Evolutionary conservation across 108 stramenopile genomes (phyloP).

Genomic region (Discostella stelligeroides): DNA sequence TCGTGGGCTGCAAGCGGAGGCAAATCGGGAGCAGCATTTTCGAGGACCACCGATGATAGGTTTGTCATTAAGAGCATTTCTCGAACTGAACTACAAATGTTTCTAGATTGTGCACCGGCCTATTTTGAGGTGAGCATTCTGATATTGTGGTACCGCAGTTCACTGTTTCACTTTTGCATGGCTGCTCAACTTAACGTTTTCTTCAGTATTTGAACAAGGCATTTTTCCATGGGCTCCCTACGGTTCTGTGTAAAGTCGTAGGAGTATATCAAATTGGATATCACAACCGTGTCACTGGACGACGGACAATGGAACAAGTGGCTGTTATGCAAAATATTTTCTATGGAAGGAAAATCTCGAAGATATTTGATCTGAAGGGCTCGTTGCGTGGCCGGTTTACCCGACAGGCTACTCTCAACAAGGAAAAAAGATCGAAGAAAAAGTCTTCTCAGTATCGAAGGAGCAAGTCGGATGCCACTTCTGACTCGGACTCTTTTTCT

Average conservation of each 20-base stretch:
- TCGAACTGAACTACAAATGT: constrained; percentile 97
- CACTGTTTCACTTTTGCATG: too few relatives aligned
- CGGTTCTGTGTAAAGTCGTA: constrained; percentile 95
- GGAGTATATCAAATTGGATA: constrained; percentile 97
- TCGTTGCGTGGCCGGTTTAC: constrained; percentile 92
- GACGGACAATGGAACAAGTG: constrained; percentile 94
- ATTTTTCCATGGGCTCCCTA: constrained; percentile 93
- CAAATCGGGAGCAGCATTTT: constrained; percentile 90
- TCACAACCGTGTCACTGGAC: constrained; percentile 93
- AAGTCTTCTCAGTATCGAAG: constrained; percentile 32
- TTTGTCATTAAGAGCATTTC: constrained; percentile 96
- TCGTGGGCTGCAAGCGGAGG: constrained; percentile 93
- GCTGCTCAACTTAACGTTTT: neutral
- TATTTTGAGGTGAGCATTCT: constrained; percentile 84
- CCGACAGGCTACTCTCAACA: constrained; percentile 54
- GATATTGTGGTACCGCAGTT: neutral
- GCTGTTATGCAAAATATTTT: constrained; percentile 93
- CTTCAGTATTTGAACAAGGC: constrained; percentile 87
- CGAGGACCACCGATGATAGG: constrained; percentile 80
- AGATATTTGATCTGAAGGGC: constrained; percentile 95
- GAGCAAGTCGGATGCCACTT: constrained; percentile 46
- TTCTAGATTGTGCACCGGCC: constrained; percentile 94
- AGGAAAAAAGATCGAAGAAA: constrained; percentile 34
- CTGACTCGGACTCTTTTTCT: constrained; percentile 29
- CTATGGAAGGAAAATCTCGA: constrained; percentile 86